Conservation (phyloP, 306 rosid genomes). For the Vigna hirtella region DNA sequence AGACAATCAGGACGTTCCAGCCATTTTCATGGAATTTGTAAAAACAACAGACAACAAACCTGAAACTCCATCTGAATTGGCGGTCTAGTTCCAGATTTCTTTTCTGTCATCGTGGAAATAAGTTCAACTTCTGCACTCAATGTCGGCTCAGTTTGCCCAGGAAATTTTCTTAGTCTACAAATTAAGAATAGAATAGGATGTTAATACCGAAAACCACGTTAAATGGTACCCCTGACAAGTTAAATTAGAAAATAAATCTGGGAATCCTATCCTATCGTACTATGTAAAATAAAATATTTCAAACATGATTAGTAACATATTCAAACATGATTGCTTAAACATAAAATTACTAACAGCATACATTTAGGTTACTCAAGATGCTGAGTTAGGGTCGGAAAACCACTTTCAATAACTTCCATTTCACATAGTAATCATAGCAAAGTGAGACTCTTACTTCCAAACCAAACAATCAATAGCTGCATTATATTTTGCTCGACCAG, state of each 20-base stretch:
- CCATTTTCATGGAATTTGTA: constrained; percentile 9
- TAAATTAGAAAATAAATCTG: neutral
- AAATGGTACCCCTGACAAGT: neutral
- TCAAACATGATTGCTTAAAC: neutral
- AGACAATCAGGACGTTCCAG: neutral
- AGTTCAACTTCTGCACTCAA: constrained; percentile 99
- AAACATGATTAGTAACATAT: neutral
- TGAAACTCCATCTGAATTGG: constrained; percentile 99
- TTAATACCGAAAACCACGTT: neutral
- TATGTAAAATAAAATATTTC: constrained; percentile 21
- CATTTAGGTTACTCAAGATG: neutral
- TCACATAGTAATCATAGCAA: constrained; percentile 22
- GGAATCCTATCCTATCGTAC: constrained; percentile 6
- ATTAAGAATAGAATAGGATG: neutral
- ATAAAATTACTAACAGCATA: constrained; percentile 4
- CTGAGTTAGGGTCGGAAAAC: constrained; percentile 8
- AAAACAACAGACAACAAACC: constrained; percentile 57
- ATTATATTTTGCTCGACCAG: constrained; percentile 92
- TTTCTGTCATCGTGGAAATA: constrained; percentile 92
- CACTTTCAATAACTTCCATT: constrained; percentile 1
- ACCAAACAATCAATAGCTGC: constrained; percentile 92
- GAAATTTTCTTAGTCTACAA: constrained; percentile 87
- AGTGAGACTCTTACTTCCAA: constrained; percentile 77
- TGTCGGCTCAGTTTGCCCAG: constrained; percentile 97
- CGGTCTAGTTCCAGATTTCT: constrained; percentile 95